Percentiles rank a stretch among this genome's conserved stretches.
Conservation (phyloP, 2,329 filamentous ascomycete genomes). For the Aspergillus sp. region DNA sequence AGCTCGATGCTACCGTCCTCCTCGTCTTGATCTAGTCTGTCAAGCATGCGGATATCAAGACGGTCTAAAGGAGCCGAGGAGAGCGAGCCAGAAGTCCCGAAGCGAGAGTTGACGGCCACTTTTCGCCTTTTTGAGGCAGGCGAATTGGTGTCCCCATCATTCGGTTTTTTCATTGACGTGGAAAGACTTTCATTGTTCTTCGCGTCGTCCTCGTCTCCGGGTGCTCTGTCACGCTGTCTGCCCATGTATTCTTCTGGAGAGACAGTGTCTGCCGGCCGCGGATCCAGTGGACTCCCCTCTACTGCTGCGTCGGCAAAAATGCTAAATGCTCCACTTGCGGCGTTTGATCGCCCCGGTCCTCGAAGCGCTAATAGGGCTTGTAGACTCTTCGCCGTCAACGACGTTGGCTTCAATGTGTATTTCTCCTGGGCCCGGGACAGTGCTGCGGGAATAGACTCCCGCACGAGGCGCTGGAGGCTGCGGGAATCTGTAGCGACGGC, state of each 20-base stretch:
- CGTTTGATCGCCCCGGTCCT: conserved; percentile 60
- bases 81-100: conserved; percentile 50
- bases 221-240: conserved; percentile 7
- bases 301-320: conserved; percentile 60
- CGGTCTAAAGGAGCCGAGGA: conserved; percentile 34
- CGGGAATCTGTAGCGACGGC: conserved; percentile 43
- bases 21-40: conserved; percentile 16
- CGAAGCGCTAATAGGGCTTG: conserved; percentile 58
- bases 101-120: conserved; percentile 57
- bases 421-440: conserved; percentile 65
- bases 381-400: conserved; percentile 62
- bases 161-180: neutral
- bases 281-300: conserved; percentile 44
- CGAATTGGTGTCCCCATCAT: conserved; percentile 6
- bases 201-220: conserved; percentile 7
- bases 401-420: conserved; percentile 59
- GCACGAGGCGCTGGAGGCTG: conserved; percentile 59
- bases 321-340: conserved; percentile 68
- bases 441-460: conserved; percentile 73
- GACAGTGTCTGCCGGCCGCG: conserved; percentile 28
- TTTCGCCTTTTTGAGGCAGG: conserved; percentile 48
- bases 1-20: conserved; percentile 2
- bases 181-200: conserved; percentile 1
- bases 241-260: conserved; percentile 21
- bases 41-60: conserved; percentile 42